Percentiles rank a stretch among this genome's conserved stretches.
Evolutionary conservation across 345 rosid genomes (phyloP).

Genomic region (Citrus mangshanensis): DNA sequence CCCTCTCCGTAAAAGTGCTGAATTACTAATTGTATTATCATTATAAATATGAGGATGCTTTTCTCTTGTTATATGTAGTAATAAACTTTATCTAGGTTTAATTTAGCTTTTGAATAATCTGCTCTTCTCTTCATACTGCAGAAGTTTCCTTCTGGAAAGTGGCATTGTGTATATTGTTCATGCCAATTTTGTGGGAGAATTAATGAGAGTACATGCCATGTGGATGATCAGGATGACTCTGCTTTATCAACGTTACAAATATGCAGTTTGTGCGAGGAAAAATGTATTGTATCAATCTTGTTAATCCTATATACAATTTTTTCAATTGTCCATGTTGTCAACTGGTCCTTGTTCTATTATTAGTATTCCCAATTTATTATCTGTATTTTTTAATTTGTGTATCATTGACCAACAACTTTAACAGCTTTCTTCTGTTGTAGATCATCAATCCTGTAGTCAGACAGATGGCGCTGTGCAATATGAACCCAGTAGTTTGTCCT

Average conservation of each 20-base stretch:
- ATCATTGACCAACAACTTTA: conserved; percentile 14
- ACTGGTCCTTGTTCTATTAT: background rate
- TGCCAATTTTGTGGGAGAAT: conserved; percentile 77
- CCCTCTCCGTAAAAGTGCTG: too few relatives aligned
- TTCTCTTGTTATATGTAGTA: background rate
- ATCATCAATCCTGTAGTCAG: conserved; percentile 63
- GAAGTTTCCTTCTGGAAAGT: conserved; percentile 79
- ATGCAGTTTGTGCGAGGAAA: conserved; percentile 74
- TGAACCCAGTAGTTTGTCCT: conserved; percentile 32
- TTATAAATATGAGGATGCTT: background rate
- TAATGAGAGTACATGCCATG: conserved; percentile 32
- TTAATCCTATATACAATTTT: background rate
- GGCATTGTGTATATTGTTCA: conserved; percentile 86
- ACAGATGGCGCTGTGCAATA: conserved; percentile 27
- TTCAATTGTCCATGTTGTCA: background rate
- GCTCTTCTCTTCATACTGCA: conserved; percentile 31
- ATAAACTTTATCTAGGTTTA: background rate
- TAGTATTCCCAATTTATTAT: conserved; percentile 5
- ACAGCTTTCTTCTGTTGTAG: conserved; percentile 41
- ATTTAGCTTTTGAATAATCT: background rate
- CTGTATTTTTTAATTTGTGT: conserved; percentile 12
- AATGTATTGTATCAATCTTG: conserved; percentile 51
- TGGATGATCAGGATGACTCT: conserved; percentile 23
- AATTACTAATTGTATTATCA: background rate
- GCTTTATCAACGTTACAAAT: conserved; percentile 26